Evolutionary conservation across 192 early-diverging fungal genomes (phyloP).

Genomic region (Backusella macrospora): DNA sequence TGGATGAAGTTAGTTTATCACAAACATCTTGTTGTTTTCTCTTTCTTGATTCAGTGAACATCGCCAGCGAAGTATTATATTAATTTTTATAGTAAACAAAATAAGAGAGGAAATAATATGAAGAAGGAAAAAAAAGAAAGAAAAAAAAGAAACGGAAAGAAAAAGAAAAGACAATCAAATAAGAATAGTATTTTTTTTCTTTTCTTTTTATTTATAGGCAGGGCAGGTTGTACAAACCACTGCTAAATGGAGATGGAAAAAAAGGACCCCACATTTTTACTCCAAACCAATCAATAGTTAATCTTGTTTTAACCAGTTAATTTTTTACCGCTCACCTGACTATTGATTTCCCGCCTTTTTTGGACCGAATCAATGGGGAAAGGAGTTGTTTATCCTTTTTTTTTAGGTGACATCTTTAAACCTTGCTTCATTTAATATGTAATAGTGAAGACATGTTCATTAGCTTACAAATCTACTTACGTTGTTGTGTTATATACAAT

Average conservation of each 20-base stretch:
- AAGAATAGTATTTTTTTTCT: not conserved
- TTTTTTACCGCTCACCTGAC: not conserved
- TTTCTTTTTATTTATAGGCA: conserved; percentile 4
- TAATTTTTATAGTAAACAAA: conserved; percentile 8
- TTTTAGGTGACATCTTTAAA: not conserved
- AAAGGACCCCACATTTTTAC: conserved; percentile 22
- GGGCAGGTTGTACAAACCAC: not conserved
- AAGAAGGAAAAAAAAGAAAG: not conserved
- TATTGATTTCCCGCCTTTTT: conserved; percentile 13
- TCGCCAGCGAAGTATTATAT: conserved; percentile 24
- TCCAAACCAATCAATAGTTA: conserved; percentile 18
- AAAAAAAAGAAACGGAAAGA: not conserved
- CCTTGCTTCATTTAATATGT: no score
- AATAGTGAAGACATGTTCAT: no score
- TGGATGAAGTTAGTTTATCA: conserved; percentile 10
- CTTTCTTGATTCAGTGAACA: conserved; percentile 25
- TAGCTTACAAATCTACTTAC: no score
- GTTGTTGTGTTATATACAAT: no score
- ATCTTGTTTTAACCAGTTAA: conserved; percentile 9
- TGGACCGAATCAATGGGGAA: conserved; percentile 10
- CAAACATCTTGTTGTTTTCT: conserved; percentile 19
- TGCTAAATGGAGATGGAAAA: conserved; percentile 7
- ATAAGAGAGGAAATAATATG: not conserved
- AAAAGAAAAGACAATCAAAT: not conserved
- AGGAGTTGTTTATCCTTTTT: not conserved